Evolutionary conservation across 805 yeast genomes (phyloP), one percentile per base, ranked within the genome.

Genomic region (Candida insectorum): DNA sequence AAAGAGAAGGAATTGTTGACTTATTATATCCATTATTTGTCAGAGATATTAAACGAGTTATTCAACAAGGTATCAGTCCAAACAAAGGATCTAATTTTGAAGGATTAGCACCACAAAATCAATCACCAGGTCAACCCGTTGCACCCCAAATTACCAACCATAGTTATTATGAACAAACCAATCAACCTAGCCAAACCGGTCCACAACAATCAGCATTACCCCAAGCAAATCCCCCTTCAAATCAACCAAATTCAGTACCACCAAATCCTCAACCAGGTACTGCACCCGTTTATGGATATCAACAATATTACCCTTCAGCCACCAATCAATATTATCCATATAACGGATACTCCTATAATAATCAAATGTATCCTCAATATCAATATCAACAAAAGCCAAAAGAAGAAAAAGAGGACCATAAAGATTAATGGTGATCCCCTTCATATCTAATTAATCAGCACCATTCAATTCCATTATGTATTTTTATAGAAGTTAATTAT

Each of bases 1-100:
- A 81, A 56, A 68, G 81, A 42, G 93, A 85, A 54, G 83, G 85
- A 25, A 82, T 81, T 40, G 76, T 73, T 17, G 86, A 81, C 45
- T 50, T 73, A 24, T 65, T 81, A 39, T 79, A 78, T 49, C 86
- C 87, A 3, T 61, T 81, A 29, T 80, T 81, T 56, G 88, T 83
- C 23, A 71, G 81, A 34, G 91, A 85, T 54, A 82, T 85, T 50
- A 81, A 81, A 54, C 48, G 75, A 30, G 71, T 66, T 13, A 66
- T 66, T 33, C 72, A 65, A 38, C 64, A 69, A 3, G 72, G 72
- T 13, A 69, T 65, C 9, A 65, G 68, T 5, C 70, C 71, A 4
- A 47, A 49, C 24, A 39, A 51, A 17, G 31, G 39, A 11, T 32
- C 51, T 15, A 34, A 35, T 17, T 37, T 41, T 26, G 40, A 43